Conservation (phyloP, 2,329 filamentous ascomycete genomes). For the Xylaria sp. region DNA sequence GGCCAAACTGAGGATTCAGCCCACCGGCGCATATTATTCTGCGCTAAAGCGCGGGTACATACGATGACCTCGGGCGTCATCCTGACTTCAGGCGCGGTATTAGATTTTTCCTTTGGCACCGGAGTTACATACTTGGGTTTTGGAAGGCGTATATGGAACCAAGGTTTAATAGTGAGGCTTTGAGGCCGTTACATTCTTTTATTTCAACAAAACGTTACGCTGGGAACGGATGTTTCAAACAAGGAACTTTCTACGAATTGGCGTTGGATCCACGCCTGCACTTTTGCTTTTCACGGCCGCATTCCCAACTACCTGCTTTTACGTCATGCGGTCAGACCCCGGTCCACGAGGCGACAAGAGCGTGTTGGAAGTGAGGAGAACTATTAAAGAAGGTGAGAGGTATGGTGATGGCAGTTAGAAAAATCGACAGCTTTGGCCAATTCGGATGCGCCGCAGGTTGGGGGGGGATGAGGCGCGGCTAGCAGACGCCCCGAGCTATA, state of each 20-base stretch:
- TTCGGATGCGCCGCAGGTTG: constrained; percentile 38
- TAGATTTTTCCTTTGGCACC: constrained; percentile 40
- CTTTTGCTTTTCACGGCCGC: constrained; percentile 40
- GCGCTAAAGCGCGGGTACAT: constrained; percentile 24
- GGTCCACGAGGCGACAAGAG: constrained; percentile 29
- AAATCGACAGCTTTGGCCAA: constrained; percentile 33
- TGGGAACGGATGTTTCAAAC: constrained; percentile 41
- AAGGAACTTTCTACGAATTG: constrained; percentile 39
- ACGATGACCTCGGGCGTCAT: constrained; percentile 31
- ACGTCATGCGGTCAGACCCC: constrained; percentile 35
- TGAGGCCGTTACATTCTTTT: constrained; percentile 47
- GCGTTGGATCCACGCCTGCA: constrained; percentile 48
- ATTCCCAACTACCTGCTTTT: constrained; percentile 38
- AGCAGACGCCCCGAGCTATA: constrained; percentile 4
- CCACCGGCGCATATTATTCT: constrained; percentile 5
- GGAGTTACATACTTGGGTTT: constrained; percentile 41
- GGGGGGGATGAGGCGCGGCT: constrained; percentile 14
- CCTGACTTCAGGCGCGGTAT: constrained; percentile 29
- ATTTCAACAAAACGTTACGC: constrained; percentile 40
- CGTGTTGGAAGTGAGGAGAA: constrained; percentile 40
- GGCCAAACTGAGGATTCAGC: neutral
- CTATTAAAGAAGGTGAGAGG: constrained; percentile 8
- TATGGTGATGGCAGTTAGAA: constrained; percentile 27
- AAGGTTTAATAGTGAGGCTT: constrained; percentile 45
- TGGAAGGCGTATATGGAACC: constrained; percentile 44